phyloP scores from a whole-genome alignment of 495 filamentous ascomycete genomes.

The Mycothermus thermophilus region DNA sequence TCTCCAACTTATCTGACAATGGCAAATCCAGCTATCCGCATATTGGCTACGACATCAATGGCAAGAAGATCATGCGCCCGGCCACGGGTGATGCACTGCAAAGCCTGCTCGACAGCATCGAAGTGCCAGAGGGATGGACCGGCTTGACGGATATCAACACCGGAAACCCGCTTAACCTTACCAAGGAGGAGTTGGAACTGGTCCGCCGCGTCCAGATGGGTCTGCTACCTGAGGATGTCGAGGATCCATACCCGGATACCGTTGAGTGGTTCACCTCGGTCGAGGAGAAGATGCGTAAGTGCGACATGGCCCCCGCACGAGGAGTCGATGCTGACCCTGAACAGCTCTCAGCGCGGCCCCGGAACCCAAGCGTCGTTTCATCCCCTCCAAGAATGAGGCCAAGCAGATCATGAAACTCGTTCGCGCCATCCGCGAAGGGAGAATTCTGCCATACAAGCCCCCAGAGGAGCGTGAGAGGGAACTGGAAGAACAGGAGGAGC shows the following conservation, averaged over 20 bases:
- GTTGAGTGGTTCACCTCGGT: slow-evolving; percentile 88
- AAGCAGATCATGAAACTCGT: slow-evolving; percentile 98
- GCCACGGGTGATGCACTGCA: slow-evolving; percentile 90
- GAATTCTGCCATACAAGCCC: slow-evolving; percentile 82
- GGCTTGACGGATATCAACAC: slow-evolving; percentile 86
- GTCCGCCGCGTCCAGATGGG: slow-evolving; percentile 83
- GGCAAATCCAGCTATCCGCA: slow-evolving; percentile 48
- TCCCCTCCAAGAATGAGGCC: slow-evolving; percentile 95
- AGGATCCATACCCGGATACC: slow-evolving; percentile 82
- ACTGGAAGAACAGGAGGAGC: slow-evolving; percentile 50
- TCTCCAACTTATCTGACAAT: no score
- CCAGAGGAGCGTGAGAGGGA: slow-evolving; percentile 60
- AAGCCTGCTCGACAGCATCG: slow-evolving; percentile 87
- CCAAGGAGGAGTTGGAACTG: slow-evolving; percentile 63
- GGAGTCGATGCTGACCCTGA: slow-evolving; percentile 5
- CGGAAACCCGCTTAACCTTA: slow-evolving; percentile 74
- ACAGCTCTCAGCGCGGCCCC: slow-evolving; percentile 71
- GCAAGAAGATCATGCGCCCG: slow-evolving; percentile 91
- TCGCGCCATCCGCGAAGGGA: slow-evolving; percentile 83
- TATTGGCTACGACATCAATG: slow-evolving; percentile 97
- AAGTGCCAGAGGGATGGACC: slow-evolving; percentile 96
- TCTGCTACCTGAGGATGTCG: slow-evolving; percentile 71
- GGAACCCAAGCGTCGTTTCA: slow-evolving; percentile 87
- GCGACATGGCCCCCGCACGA: no score
- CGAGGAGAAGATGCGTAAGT: slow-evolving; percentile 67